Percentiles rank a stretch among this genome's conserved stretches.
phyloP scores from a whole-genome alignment of 108 stramenopile genomes.

The Craspedostauros australis region DNA sequence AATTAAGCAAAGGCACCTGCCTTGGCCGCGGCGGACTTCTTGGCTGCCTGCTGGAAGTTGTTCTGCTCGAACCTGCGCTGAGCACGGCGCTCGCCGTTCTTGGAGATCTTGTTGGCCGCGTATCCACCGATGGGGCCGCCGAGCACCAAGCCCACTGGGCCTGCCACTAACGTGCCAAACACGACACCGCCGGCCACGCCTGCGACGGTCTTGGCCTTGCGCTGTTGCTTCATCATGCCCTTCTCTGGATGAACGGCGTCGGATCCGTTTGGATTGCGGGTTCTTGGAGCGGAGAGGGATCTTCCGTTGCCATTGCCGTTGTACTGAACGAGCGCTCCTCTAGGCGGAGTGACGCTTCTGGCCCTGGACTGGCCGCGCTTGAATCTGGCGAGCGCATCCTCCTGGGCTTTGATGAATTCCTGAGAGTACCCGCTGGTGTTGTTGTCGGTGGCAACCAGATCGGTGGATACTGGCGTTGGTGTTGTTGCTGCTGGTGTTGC shows the following conservation, averaged over 20 bases:
- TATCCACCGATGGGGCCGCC: constrained; percentile 20
- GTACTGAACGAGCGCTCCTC: no score
- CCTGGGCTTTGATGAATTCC: no score
- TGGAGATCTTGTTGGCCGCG: constrained; percentile 14
- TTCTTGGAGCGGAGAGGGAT: constrained; percentile 11
- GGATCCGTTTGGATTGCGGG: constrained; percentile 11
- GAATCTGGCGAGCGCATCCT: no score
- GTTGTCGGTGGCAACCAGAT: no score
- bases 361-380: no score
- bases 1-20: not conserved
- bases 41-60: constrained; percentile 7
- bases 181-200: constrained; percentile 13
- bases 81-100: constrained; percentile 12
- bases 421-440: no score
- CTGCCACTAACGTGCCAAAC: constrained; percentile 15
- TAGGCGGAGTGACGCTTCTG: no score
- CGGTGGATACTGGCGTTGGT: no score
- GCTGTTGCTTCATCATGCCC: constrained; percentile 11
- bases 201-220: constrained; percentile 10
- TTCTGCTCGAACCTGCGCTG: constrained; percentile 17
- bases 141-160: constrained; percentile 17
- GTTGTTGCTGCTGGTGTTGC: no score
- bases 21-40: not conserved
- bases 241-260: constrained; percentile 19
- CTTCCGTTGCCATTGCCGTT: no score